Percentiles rank a stretch among this genome's conserved stretches.
Conservation (phyloP, 208 protist species). For the Trypanosoma congolense region DNA sequence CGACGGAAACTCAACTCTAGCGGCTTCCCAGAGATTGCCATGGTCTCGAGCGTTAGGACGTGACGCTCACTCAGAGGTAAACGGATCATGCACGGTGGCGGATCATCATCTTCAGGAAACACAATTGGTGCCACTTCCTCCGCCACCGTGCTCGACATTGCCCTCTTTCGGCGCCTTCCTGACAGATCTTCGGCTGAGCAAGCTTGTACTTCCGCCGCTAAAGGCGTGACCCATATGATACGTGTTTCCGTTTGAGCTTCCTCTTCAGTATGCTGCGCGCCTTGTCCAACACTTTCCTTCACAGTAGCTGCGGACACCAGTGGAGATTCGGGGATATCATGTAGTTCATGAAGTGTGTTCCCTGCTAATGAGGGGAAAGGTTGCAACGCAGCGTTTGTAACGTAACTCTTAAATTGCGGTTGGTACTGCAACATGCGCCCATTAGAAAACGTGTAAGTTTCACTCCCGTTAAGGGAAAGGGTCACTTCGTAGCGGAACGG, state of each 20-base stretch:
- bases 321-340: conserved; percentile 45
- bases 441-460: conserved; percentile 30
- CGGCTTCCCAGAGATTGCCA: conserved; percentile 38
- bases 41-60: conserved; percentile 41
- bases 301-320: no score
- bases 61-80: conserved; percentile 54
- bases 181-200: conserved; percentile 17
- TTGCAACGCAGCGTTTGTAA: conserved; percentile 36
- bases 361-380: conserved; percentile 21
- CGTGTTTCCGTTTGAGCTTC: conserved; percentile 1
- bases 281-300: no score
- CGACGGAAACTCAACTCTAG: conserved; percentile 59
- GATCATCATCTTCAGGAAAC: conserved; percentile 37
- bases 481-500: conserved; percentile 24
- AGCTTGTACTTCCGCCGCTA: conserved; percentile 9
- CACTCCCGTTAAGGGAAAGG: conserved; percentile 16
- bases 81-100: conserved; percentile 68
- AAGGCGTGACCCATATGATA: conserved; percentile 33
- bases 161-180: conserved; percentile 27
- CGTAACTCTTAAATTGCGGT: conserved; percentile 56
- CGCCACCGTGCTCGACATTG: conserved; percentile 8
- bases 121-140: conserved; percentile 27
- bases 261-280: neutral
- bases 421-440: conserved; percentile 53
- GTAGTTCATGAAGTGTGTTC: conserved; percentile 45